Conservation (phyloP, 441 rosid genomes). For the Geranium incanum region DNA sequence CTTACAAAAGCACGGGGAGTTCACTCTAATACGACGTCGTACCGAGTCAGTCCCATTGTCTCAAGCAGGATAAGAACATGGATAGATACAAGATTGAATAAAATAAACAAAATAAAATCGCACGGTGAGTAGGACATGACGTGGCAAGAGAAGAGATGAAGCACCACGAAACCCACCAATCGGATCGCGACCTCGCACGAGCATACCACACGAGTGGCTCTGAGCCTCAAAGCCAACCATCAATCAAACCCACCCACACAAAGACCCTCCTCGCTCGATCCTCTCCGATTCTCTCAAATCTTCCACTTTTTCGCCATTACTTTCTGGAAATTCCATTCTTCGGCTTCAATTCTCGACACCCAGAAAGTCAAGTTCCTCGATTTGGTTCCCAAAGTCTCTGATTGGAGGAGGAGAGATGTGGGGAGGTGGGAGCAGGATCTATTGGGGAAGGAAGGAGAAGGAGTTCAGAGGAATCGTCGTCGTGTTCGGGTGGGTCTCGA, state of each 20-base stretch:
- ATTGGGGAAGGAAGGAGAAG: not conserved
- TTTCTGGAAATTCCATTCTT: constrained; percentile 3
- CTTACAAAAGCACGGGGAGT: too few relatives aligned
- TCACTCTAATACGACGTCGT: too few relatives aligned
- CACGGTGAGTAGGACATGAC: not conserved
- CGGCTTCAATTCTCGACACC: not conserved
- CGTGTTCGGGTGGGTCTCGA: not conserved
- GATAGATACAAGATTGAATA: not conserved
- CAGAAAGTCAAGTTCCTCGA: not conserved
- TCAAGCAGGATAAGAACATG: too few relatives aligned
- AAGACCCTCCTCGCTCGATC: not conserved
- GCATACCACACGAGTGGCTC: not conserved
- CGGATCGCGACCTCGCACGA: not conserved
- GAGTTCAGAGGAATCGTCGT: constrained; percentile 5
- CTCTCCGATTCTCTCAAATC: not conserved
- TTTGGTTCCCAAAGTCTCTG: not conserved
- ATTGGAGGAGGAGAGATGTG: not conserved
- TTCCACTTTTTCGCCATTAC: not conserved
- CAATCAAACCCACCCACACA: not conserved
- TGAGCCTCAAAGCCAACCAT: not conserved
- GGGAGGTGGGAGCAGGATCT: constrained; percentile 2
- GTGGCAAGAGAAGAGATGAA: not conserved
- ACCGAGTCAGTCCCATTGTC: too few relatives aligned
- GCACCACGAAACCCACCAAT: not conserved
- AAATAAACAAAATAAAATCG: too few relatives aligned